Conservation (phyloP, 768 basidiomycete genomes). For the Rhizopogon vinicolor region DNA sequence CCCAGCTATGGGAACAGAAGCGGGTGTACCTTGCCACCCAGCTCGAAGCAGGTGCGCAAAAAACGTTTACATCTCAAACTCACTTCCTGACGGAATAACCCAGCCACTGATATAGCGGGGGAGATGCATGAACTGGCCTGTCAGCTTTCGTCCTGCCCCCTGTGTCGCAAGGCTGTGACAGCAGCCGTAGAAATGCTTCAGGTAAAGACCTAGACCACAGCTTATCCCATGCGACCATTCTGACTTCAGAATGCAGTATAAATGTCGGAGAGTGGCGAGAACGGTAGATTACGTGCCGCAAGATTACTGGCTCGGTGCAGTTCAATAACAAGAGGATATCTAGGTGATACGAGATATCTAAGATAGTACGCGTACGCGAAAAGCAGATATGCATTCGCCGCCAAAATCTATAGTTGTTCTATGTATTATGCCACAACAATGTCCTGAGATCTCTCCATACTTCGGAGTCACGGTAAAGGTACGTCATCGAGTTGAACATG, state of each 20-base stretch:
- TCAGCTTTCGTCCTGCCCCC: constrained; percentile 43
- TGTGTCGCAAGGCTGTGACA: constrained; percentile 54
- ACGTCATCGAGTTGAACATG: constrained; percentile 95
- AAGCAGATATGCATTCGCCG: not conserved
- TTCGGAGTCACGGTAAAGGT: constrained; percentile 93
- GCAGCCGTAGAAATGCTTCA: constrained; percentile 69
- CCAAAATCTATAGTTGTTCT: constrained; percentile 6
- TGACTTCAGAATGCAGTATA: constrained; percentile 43
- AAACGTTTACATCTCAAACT: not conserved
- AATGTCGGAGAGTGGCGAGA: constrained; percentile 51
- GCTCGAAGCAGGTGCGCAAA: constrained; percentile 48
- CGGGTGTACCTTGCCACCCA: constrained; percentile 40
- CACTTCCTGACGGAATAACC: constrained; percentile 5
- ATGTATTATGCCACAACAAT: constrained; percentile 89
- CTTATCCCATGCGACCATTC: not conserved
- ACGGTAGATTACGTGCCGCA: constrained; percentile 42
- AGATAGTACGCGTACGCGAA: not conserved
- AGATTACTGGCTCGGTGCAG: constrained; percentile 4
- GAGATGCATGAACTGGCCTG: constrained; percentile 56
- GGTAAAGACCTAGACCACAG: constrained; percentile 31
- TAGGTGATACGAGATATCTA: constrained; percentile 2
- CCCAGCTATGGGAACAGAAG: constrained; percentile 46
- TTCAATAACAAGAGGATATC: constrained; percentile 15
- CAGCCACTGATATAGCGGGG: constrained; percentile 62
- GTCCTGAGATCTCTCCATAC: constrained; percentile 79